Evolutionary conservation across 1,284 basidiomycete species (phyloP), one percentile per base, ranked within the genome.

Genomic region (Malassezia brasiliensis): DNA sequence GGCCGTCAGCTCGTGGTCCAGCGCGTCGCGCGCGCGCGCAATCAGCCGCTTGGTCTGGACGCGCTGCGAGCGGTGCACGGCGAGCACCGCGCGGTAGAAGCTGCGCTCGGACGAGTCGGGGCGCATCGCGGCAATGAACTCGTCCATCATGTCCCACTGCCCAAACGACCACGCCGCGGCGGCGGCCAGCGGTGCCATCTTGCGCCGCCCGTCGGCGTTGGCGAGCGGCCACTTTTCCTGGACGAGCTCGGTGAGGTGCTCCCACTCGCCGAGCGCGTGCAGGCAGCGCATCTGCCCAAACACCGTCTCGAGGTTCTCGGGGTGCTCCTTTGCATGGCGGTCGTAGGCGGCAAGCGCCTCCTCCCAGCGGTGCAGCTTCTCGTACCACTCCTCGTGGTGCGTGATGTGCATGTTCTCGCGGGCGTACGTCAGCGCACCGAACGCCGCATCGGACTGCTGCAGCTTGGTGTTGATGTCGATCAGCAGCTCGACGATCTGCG

Each of bases 141-240:
- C 86, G 59, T 98, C 94, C 94, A 99, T 98, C 8, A 85, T 82
- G 68, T 96, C 90, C 94, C 94, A 99, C 69, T 96, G 90, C 62
- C 87, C 86, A 54, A 96, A 77, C 5, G 90, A 90, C 93, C 94
- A 98, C 5, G 90, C 90, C 1, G 94, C 93, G 0, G 94, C 93
- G 0, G 94, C 89, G 0, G 93, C 94, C 78, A 98, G 85, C 0
- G 93, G 91, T 1, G 94, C 91, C 67, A 98, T 94, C 73, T 88
- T 85, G 56, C 86, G 82, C 50, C 87, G 84, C 64, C 91, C 86
- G 46, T 96, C 90, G 60, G 84, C 81, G 41, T 81, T 83, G 3
- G 89, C 87, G 60, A 83, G 85, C 4, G 83, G 78, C 94, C 94
- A 98, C 63, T 86, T 83, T 60, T 90, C 84, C 63, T 90, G 86